Evolutionary conservation across 805 yeast genomes (phyloP), one percentile per base, ranked within the genome.

Genomic region (Metschnikowia picachoensis): DNA sequence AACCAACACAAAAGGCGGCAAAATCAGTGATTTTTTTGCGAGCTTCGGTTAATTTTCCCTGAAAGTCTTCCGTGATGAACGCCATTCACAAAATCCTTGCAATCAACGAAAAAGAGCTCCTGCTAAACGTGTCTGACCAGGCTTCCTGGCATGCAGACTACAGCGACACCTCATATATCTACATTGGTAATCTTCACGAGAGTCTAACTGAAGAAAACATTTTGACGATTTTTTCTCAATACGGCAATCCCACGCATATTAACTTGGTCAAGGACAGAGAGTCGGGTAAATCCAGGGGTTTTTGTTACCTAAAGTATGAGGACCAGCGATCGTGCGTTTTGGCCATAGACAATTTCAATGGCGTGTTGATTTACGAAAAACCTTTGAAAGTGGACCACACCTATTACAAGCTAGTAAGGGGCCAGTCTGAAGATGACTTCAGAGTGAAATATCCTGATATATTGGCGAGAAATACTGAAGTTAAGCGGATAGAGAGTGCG

Each of bases 111-210:
- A 73, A 70, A 46, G 97, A 91, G 58, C 70, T 90, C 14, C 76
- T 75, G n/a, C 66, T 66, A 8, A 81, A 83, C 12, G 76, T 81
- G 0, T 64, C 84, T 0, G 72, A 76, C 31, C 65, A 71, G 4
- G 87, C 85, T 0, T 89, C 97, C 6, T 92, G 98, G 98, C 98
- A 92, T 61, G 74, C 80, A 49, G 96, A 91, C 53, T 89, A 82
- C 59, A 68, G 68, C 20, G 91, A 89, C 52, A 78, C 92, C 0
- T 82, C 92, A 1, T 89, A 83, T 60, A 72, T 91, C 1, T 86
- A 72, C 58, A 80, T 92, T n/a, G 92, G 95, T 0, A 80, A 83
- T 4, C 62, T 92, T 10, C 83, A 89, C 9, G 65, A 59, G 13
- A 78, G 79, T 30, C 61, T 89, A 27, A 80, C 79, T 8, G 96